Base-by-base conservation (phyloP, 345 rosid species). In the Arabidopsis arenosa region DNA sequence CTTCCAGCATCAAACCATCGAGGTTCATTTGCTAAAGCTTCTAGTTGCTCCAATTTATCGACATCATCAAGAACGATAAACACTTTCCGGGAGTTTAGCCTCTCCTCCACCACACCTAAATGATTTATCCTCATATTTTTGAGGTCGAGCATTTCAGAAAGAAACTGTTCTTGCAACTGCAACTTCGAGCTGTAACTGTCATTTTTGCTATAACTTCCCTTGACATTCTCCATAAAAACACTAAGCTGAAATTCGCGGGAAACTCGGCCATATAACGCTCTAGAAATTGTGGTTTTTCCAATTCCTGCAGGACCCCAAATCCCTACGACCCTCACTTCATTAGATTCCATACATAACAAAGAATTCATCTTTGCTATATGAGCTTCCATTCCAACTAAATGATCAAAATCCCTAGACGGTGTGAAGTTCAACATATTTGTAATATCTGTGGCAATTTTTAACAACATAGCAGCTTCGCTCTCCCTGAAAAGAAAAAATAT, bases 271-370 rank as follows among this genome's bases (percentile, higher is more conserved):
- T 66, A 66, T 18, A 66, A n/a, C 2, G 58, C 59, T 66, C 70
- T 66, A 33, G 58, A 58, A 2, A 66, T 66, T 35, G 70, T 66
- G 32, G 70, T 66, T 66, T 66, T 66, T 1, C 70, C 70, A 49
- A 49, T 49, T n/a, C 70, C 70, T 9, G 70, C 70, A 11, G 70
- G 70, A 10, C 70, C 70, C 70, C 70, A 66, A 2, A 66, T 66
- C 13, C 70, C 70, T 7, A 49, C 45, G 4, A 49, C 17, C 35
- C 18, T 66, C n/a, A 7, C 32, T 1, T 66, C 18, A 35, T 49
- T 9, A 4, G 70, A 49, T 49, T 49, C 70, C 10, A 66, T 35
- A 13, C 21, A 15, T 36, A 66, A 49, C 58, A 32, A 18, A 6
- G 33, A 33, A 35, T 18, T 11, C 45, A 49, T 49, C 18, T 66